These are phyloP conservation scores for Fusarium humuli DNA, from an alignment of 2,329 filamentous ascomycete genomes.

Conservation along the genomic window DNA sequence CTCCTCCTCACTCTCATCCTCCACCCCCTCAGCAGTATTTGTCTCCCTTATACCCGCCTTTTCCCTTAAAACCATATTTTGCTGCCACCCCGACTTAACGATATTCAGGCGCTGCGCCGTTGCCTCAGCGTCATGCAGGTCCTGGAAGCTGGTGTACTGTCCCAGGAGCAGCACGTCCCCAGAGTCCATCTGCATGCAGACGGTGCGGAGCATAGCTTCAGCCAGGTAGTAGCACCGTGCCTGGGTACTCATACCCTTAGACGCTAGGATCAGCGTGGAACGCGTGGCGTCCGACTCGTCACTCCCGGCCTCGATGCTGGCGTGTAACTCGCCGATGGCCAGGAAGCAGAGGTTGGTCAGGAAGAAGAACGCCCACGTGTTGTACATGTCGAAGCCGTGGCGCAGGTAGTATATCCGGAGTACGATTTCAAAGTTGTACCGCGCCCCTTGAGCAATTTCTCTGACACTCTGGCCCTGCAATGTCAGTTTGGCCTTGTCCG, in stretches of 20 bases:
- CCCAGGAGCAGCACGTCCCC: neutral
- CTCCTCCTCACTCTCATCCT: neutral
- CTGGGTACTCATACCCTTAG: neutral
- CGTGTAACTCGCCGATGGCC: neutral
- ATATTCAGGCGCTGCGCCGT: neutral
- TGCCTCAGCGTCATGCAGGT: neutral
- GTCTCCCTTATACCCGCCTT: neutral
- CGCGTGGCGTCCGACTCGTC: neutral
- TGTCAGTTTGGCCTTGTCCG: neutral
- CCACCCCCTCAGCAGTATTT: accelerated
- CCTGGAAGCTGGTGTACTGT: neutral
- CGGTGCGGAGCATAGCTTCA: neutral
- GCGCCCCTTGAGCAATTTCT: neutral
- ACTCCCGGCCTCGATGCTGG: neutral
- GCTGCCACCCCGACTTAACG: neutral
- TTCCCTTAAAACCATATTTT: neutral
- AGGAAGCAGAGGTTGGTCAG: neutral
- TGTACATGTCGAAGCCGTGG: neutral
- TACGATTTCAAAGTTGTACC: neutral
- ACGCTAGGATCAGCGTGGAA: neutral
- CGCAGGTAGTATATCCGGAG: neutral
- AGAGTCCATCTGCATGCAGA: neutral
- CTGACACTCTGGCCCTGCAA: neutral
- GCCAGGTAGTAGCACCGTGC: neutral
- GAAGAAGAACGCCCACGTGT: neutral